These are phyloP conservation scores for Calycina herbarum DNA, from an alignment of 2,329 filamentous ascomycete species.

Conservation along the genomic window DNA sequence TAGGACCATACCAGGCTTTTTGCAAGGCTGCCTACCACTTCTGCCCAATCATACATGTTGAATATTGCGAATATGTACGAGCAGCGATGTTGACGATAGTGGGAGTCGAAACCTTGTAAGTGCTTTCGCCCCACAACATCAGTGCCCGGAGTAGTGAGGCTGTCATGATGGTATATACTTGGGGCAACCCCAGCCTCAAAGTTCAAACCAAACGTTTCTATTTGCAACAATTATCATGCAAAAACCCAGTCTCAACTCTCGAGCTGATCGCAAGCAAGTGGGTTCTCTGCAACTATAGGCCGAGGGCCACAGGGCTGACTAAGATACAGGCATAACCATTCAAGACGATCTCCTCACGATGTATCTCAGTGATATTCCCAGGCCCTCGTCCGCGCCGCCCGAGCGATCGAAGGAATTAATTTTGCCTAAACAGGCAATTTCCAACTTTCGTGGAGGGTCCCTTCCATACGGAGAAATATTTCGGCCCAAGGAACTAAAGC, in stretches of 20 bases:
- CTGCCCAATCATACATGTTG: neutral
- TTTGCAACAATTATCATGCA: neutral
- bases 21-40: neutral
- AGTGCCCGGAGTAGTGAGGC: neutral
- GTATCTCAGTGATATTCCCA: neutral
- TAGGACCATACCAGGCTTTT: neutral
- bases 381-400: neutral
- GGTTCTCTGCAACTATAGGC: neutral
- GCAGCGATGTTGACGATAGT: neutral
- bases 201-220: neutral
- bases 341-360: neutral
- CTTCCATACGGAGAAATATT: conserved; percentile 4
- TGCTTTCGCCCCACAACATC: neutral
- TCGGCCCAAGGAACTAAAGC: neutral
- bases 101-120: neutral
- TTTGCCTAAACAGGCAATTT: neutral
- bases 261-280: neutral
- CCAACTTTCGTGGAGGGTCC: neutral
- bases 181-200: neutral
- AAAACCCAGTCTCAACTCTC: neutral
- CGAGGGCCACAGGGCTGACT: neutral
- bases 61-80: neutral
- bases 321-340: neutral
- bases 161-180: neutral
- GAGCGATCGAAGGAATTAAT: neutral